Percentiles rank a stretch among this genome's conserved stretches.
phyloP scores from a whole-genome alignment of 495 filamentous ascomycete genomes.

The Aspergillus sparsus region DNA sequence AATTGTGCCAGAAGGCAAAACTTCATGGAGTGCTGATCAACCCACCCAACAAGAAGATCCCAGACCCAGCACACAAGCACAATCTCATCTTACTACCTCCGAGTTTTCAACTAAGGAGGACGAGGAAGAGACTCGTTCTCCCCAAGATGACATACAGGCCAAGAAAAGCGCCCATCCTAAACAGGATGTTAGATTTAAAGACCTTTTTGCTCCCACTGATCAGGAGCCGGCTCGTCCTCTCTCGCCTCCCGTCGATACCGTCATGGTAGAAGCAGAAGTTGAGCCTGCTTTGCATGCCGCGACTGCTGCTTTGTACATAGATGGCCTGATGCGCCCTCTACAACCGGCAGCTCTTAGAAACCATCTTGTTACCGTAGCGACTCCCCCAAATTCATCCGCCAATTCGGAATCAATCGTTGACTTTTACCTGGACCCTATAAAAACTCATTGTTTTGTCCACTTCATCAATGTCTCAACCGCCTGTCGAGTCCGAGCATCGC shows the following conservation, averaged over 20 bases:
- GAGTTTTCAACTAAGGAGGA: neutral
- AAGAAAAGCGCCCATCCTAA: constrained; percentile 28
- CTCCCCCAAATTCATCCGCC: constrained; percentile 51
- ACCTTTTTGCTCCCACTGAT: constrained; percentile 46
- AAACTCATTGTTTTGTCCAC: constrained; percentile 80
- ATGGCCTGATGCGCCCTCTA: constrained; percentile 86
- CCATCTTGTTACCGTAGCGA: constrained; percentile 68
- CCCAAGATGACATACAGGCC: constrained; percentile 9
- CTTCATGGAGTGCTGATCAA: constrained; percentile 17
- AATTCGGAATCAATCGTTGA: constrained; percentile 57
- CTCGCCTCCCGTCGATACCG: constrained; percentile 29
- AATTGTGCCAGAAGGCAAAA: constrained; percentile 34
- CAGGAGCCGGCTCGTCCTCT: constrained; percentile 23
- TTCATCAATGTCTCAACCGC: constrained; percentile 71
- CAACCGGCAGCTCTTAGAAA: constrained; percentile 61
- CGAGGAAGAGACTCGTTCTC: neutral
- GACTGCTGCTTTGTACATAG: constrained; percentile 86
- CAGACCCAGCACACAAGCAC: constrained; percentile 12
- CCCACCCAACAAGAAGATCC: constrained; percentile 12
- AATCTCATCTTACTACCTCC: neutral
- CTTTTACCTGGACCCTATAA: constrained; percentile 81
- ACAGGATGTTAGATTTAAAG: constrained; percentile 55
- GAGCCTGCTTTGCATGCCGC: constrained; percentile 77
- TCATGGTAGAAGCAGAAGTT: constrained; percentile 50
- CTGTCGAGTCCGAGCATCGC: constrained; percentile 69